These are phyloP conservation scores for Hemileccinum rubropunctum DNA, from an alignment of 768 basidiomycete genomes.

Conservation along the genomic window DNA sequence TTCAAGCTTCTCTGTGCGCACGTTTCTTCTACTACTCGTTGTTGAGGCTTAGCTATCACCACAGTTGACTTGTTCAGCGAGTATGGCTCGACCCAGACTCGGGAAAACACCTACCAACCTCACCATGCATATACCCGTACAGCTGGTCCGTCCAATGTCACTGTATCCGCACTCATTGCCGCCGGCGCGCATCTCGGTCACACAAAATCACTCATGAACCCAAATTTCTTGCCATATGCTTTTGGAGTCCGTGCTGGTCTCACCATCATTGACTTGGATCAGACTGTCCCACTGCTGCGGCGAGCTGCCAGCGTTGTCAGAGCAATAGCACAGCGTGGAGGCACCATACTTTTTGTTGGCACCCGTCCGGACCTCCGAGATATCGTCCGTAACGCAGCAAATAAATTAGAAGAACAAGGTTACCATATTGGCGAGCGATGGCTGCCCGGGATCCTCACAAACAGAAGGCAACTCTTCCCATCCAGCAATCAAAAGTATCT, in stretches of 20 bases:
- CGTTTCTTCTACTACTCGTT: slow-evolving; percentile 16
- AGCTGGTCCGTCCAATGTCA: slow-evolving; percentile 54
- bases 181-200: slow-evolving; percentile 95
- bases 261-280: slow-evolving; percentile 92
- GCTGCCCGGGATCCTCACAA: slow-evolving; percentile 95
- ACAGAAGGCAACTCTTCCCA: slow-evolving; percentile 74
- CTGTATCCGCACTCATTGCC: slow-evolving; percentile 87
- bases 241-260: slow-evolving; percentile 89
- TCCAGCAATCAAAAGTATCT: slow-evolving; percentile 50
- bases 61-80: slow-evolving; percentile 60
- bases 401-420: slow-evolving; percentile 74
- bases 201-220: slow-evolving; percentile 76
- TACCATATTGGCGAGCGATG: slow-evolving; percentile 87
- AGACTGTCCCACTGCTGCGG: slow-evolving; percentile 86
- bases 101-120: slow-evolving; percentile 68
- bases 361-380: slow-evolving; percentile 77
- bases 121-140: slow-evolving; percentile 69
- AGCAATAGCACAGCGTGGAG: slow-evolving; percentile 75
- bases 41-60: slow-evolving; percentile 11
- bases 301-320: slow-evolving; percentile 88
- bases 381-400: slow-evolving; percentile 74
- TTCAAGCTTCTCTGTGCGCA: slow-evolving; percentile 52
- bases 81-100: slow-evolving; percentile 76
- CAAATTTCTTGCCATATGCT: slow-evolving; percentile 87
- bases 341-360: slow-evolving; percentile 87